Evolutionary conservation across 2,329 filamentous ascomycete genomes (phyloP), one percentile per base, ranked within the genome.

Genomic region (Sarocladium brachiariae): DNA sequence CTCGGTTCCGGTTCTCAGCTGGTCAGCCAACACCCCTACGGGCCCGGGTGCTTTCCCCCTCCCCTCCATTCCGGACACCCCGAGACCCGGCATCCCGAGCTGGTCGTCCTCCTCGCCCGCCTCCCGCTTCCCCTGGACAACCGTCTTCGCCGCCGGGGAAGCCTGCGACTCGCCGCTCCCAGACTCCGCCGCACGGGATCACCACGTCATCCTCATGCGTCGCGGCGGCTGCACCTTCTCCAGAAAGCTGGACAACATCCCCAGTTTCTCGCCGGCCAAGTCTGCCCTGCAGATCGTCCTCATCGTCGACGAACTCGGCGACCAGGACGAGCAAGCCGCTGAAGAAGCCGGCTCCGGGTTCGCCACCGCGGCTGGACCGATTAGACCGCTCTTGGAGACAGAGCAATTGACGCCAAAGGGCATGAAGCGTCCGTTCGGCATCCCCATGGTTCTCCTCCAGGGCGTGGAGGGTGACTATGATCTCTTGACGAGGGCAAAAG

Each of bases 141-240:
- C 70, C 1, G 71, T 95, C 56, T 92, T 84, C 68, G 77, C 92
- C 18, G 84, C 84, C 8, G 85, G 75, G 50, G 71, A 86, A 14
- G 78, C 83, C 9, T 93, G 92, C 65, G 71, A 75, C 52, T 70
- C 72, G n/a, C 70, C 72, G 3, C 65, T 81, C 2, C 75, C 77
- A 2, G 74, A 77, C n/a, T 59, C 64, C 14, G 46, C 46, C 4
- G 46, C 30, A 14, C 73, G 72, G 24, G 66, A 73, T 41, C 75
- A 95, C 67, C 84, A 96, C 49, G 74, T 97, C 53, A 83, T 99
- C 53, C 79, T 96, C 47, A 75, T 97, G 59, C 83, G 80, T 24
- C 83, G 93, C 5, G 92, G 93, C 34, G 83, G 81, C 1, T 99
- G 93, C 70, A 86, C 79, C 21, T 97, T 97, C 66, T 84, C 80